Evolutionary conservation across 1,284 basidiomycete genomes (phyloP), one percentile per base, ranked within the genome.

Genomic region (Cryptococcus jaspeensis): DNA sequence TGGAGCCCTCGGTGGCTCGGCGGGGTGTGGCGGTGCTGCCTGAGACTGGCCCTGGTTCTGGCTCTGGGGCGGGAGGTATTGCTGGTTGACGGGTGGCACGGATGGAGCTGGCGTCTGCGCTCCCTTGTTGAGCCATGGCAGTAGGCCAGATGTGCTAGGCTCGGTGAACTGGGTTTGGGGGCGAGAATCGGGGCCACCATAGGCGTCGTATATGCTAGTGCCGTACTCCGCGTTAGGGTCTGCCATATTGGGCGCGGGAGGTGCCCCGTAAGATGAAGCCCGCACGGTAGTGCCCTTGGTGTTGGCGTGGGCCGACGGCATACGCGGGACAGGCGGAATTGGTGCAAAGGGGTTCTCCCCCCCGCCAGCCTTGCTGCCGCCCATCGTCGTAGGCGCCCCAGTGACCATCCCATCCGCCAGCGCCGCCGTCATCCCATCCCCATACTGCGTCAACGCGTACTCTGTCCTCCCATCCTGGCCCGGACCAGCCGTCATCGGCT

Each of bases 101-200:
- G 45, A 43, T 32, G 51, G 45, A 18, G 36, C 35, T 7, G 36
- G 28, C 3, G 36, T 35, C n/a, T 50, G 39, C 28, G 28, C 13
- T 22, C 47, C 53, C 22, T 58, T 57, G 18, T 61, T 61, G 18
- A 61, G 37, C 59, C 59, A 61, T 6, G 59, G 59, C 8, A 61
- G 46, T 5, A 61, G 44, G 13, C 55, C 58, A 5, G 59, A 61
- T 9, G 59, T 61, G 42, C 46, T 48, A 5, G 59, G 59, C 45
- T 61, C 59, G 22, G 28, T 51, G n/a, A 47, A 46, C 28, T 54
- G 55, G 4, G 59, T 56, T 18, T 50, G 52, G 7, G 59, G 55
- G 41, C 59, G 45, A 9, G 55, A 54, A 9, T 44, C 40, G 16
- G 32, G 18, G 9, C 42, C 35, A 39, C 41, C 54, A 20, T 54